Base-by-base conservation (phyloP, 2,329 filamentous ascomycete genomes). In the Colletotrichum orbiculare region DNA sequence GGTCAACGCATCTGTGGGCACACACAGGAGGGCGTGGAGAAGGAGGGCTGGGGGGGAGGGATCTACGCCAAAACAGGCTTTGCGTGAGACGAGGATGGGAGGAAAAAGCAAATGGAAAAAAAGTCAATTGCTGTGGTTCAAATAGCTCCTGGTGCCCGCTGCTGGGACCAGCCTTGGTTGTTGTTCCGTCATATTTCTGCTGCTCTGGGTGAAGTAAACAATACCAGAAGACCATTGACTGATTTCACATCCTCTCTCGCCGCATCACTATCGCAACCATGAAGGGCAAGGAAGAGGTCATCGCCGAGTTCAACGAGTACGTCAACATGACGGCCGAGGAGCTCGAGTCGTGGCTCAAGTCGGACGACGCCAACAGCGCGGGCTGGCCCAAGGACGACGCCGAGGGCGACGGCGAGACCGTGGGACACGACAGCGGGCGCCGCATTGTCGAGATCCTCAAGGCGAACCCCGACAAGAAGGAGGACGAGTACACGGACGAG, bases 261-360 rank as follows among this genome's bases (percentile, higher is more conserved):
- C 11, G 7, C 10, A 13, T 46, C n/a, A 35, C 1, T 8, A 50
- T 37, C 37, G 46, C 35, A 41, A 68, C 54, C 11, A 70, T 71
- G 61, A 75, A 75, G 64, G 68, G 69, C 64, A 60, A 68, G 46
- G 70, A 74, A 2, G 71, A 75, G 38, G 74, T 77, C 43, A 72
- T 76, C 67, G 82, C 83, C 54, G 87, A 91, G 72, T 91, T 90
- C 80, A 89, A 90, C 67, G 81, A 86, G 43, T 75, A 89, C 50
- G 87, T 91, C 73, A 91, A 91, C 74, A 90, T 91, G 88, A 83
- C 81, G 10, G 79, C 87, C 2, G 74, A 80, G 2, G 87, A 90
- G 67, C 81, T 91, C 13, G 81, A 87, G 69, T 78, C 82, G 33
- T 91, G 88, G 89, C 82, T 91, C 33, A 81, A 85, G 67, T 80